A percentile compares a stretch with the other conserved stretches of the same genome.
Conservation (phyloP, 1,284 basidiomycete genomes). For the Exobasidium rhododendri region DNA sequence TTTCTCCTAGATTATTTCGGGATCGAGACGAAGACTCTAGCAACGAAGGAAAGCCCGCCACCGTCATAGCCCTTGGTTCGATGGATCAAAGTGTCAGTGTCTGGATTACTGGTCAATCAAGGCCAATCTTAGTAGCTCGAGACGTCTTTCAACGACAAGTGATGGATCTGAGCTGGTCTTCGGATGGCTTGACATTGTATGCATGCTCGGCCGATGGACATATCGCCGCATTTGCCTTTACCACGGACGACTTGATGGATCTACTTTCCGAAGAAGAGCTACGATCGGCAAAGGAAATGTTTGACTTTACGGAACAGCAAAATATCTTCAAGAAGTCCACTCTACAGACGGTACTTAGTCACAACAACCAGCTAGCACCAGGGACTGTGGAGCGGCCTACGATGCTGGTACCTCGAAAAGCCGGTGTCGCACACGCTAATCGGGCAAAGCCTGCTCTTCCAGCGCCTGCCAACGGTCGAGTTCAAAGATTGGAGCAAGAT, state of each 20-base stretch:
- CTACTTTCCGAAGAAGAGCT: slow-evolving; percentile 68
- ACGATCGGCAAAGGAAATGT: slow-evolving; percentile 29
- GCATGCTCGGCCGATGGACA: slow-evolving; percentile 95
- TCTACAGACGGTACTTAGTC: not conserved
- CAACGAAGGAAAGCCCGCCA: slow-evolving; percentile 28
- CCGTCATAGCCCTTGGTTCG: slow-evolving; percentile 45
- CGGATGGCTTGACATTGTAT: slow-evolving; percentile 83
- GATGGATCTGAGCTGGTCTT: slow-evolving; percentile 84
- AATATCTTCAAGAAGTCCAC: not conserved
- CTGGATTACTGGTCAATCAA: slow-evolving; percentile 64
- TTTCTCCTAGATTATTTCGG: slow-evolving; percentile 46
- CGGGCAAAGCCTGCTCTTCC: slow-evolving; percentile 1
- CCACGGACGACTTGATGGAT: slow-evolving; percentile 74
- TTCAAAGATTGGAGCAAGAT: slow-evolving; percentile 46
- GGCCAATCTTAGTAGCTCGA: slow-evolving; percentile 84
- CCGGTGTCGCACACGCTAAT: slow-evolving; percentile 9
- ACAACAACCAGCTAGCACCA: not conserved
- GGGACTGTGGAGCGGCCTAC: slow-evolving; percentile 31
- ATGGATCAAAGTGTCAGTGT: slow-evolving; percentile 30
- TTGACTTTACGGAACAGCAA: slow-evolving; percentile 22
- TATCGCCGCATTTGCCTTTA: slow-evolving; percentile 80
- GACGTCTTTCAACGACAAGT: slow-evolving; percentile 92
- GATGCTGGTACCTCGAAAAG: slow-evolving; percentile 49
- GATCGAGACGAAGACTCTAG: slow-evolving; percentile 13
- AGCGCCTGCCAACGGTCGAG: slow-evolving; percentile 12